Evolutionary conservation across 2,329 filamentous ascomycete species (phyloP).

Genomic region (Clonostachys byssicola): DNA sequence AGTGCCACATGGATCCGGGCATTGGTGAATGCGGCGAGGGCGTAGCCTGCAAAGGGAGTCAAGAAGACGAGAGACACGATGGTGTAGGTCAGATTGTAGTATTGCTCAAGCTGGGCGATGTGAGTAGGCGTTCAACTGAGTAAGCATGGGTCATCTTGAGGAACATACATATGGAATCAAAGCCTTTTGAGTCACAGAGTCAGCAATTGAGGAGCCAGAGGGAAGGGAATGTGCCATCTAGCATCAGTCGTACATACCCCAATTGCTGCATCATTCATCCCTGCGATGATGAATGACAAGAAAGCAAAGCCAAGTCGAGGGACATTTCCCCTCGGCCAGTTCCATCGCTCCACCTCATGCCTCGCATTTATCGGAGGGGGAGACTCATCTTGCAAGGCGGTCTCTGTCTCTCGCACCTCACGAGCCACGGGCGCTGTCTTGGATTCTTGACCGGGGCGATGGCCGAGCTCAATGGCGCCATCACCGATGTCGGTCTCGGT

Average conservation of each 20-base stretch:
- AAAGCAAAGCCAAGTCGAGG: slow-evolving; percentile 37
- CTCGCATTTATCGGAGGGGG: slow-evolving; percentile 17
- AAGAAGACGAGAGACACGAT: slow-evolving; percentile 61
- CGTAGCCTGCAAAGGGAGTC: slow-evolving; percentile 60
- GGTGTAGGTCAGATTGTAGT: slow-evolving; percentile 56
- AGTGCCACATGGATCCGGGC: slow-evolving; percentile 53
- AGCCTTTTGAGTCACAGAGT: slow-evolving; percentile 13
- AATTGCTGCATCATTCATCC: slow-evolving; percentile 59
- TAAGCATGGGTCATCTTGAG: neutral
- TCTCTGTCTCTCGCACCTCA: neutral
- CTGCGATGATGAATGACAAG: slow-evolving; percentile 54
- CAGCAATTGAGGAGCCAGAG: neutral
- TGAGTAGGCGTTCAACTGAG: neutral
- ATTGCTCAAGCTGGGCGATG: slow-evolving; percentile 46
- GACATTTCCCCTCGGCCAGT: slow-evolving; percentile 24
- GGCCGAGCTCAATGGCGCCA: slow-evolving; percentile 5
- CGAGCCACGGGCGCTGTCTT: neutral
- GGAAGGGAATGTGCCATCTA: slow-evolving; percentile 12
- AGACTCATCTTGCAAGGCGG: slow-evolving; percentile 1
- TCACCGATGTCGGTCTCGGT: neutral
- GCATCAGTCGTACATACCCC: slow-evolving; percentile 35
- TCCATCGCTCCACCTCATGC: slow-evolving; percentile 24
- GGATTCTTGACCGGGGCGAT: neutral
- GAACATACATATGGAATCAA: slow-evolving; percentile 30
- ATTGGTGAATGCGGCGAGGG: slow-evolving; percentile 55